Percentiles rank a stretch among this genome's conserved stretches.
Evolutionary conservation across 768 basidiomycete genomes (phyloP).

Genomic region (Phlebiopsis gigantea): DNA sequence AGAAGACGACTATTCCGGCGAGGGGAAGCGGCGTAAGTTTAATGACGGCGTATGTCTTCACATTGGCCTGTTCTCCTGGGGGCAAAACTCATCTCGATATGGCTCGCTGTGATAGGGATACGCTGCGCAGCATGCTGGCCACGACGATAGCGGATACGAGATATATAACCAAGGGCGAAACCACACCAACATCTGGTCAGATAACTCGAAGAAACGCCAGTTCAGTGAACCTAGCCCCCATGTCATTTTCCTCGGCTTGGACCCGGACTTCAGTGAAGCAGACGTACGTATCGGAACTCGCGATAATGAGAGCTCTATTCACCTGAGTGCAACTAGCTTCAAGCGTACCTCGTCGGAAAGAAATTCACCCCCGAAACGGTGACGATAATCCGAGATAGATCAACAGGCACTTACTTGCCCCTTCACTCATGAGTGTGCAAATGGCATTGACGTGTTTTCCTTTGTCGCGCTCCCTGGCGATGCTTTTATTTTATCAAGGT

Average conservation of each 20-base stretch:
- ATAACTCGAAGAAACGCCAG: constrained; percentile 63
- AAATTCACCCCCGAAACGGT: constrained; percentile 79
- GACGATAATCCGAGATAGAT: constrained; percentile 95
- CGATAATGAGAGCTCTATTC: constrained; percentile 23
- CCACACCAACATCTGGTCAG: constrained; percentile 17
- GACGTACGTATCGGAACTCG: constrained; percentile 60
- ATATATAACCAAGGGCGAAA: constrained; percentile 23
- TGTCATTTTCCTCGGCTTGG: constrained; percentile 93
- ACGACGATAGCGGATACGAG: constrained; percentile 42
- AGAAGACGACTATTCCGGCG: constrained; percentile 65
- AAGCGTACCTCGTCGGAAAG: constrained; percentile 67
- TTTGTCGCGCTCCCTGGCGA: constrained; percentile 23
- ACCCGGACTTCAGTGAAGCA: constrained; percentile 87
- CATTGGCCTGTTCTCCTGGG: background rate
- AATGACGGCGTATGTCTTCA: constrained; percentile 66
- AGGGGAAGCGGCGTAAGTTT: constrained; percentile 75
- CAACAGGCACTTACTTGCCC: constrained; percentile 93
- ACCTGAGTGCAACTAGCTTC: constrained; percentile 49
- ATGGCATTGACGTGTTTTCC: constrained; percentile 65
- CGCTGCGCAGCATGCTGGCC: constrained; percentile 37
- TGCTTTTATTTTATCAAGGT: constrained; percentile 66
- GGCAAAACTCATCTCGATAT: background rate
- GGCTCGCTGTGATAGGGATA: constrained; percentile 37
- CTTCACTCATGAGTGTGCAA: constrained; percentile 60
- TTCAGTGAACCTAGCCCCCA: constrained; percentile 87